Conservation (phyloP, 495 filamentous ascomycete genomes). For the Penicillium subrubescens region DNA sequence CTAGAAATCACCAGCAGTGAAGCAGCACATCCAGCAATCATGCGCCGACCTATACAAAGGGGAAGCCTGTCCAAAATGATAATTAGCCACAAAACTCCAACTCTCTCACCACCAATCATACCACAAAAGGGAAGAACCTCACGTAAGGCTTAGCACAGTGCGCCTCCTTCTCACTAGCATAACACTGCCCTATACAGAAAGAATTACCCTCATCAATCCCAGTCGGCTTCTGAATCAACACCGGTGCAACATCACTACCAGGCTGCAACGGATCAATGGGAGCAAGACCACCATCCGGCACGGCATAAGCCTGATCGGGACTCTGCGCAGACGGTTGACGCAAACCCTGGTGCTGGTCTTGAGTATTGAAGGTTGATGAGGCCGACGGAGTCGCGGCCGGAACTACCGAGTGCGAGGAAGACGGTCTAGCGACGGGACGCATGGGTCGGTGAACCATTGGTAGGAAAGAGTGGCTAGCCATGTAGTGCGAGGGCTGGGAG, state of each 20-base stretch:
- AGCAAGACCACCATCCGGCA: constrained; percentile 9
- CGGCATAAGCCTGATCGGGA: background rate
- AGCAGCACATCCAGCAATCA: constrained; percentile 27
- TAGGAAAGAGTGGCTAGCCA: background rate
- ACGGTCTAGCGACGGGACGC: background rate
- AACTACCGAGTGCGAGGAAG: background rate
- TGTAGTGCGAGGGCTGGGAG: background rate
- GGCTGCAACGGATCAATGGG: constrained; percentile 20
- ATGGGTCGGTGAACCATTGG: background rate
- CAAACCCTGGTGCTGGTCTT: background rate
- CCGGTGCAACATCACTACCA: constrained; percentile 20
- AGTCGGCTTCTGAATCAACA: background rate
- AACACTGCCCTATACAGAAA: constrained; percentile 32
- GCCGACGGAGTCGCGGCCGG: background rate
- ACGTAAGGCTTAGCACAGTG: constrained; percentile 24
- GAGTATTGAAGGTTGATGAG: background rate
- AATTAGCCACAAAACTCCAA: constrained; percentile 3
- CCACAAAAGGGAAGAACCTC: too few species aligned
- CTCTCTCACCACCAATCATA: too few species aligned
- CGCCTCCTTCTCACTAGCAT: constrained; percentile 12
- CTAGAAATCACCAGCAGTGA: constrained; percentile 28
- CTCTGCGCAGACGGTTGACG: background rate
- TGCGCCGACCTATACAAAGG: constrained; percentile 13
- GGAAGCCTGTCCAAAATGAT: constrained; percentile 6
- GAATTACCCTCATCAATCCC: constrained; percentile 31